These are phyloP conservation scores for Oryza glumipatula DNA, from an alignment of 176 grass and related monocot genomes.

Conservation along the genomic window DNA sequence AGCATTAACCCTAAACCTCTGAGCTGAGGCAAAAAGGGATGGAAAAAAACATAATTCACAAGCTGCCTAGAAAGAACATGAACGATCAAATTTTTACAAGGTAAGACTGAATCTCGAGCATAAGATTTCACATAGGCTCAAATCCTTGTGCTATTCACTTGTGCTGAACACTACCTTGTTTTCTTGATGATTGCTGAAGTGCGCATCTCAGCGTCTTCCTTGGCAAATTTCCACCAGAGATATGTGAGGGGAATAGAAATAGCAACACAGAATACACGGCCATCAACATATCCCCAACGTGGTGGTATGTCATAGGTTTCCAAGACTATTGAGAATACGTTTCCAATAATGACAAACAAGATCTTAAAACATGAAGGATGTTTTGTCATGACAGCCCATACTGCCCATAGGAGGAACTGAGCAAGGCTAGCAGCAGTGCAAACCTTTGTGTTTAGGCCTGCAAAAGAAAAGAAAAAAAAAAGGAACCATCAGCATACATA, in stretches of 20 bases:
- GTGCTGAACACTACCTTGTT: constrained; percentile 43
- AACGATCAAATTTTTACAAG: constrained; percentile 39
- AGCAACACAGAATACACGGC: constrained; percentile 45
- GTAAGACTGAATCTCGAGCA: background rate
- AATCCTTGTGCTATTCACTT: background rate
- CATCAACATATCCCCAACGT: constrained; percentile 58
- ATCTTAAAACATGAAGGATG: constrained; percentile 60
- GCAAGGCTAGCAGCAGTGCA: constrained; percentile 46
- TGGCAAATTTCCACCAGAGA: constrained; percentile 71
- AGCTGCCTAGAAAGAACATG: constrained; percentile 20
- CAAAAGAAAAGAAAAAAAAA: background rate
- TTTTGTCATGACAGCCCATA: constrained; percentile 48
- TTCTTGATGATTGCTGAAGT: constrained; percentile 57
- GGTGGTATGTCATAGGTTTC: constrained; percentile 63
- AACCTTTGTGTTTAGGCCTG: constrained; percentile 63
- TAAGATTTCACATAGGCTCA: constrained; percentile 1
- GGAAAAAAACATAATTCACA: constrained; percentile 27
- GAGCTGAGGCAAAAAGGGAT: constrained; percentile 23
- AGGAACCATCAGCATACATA: constrained; percentile 8
- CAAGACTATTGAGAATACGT: constrained; percentile 33
- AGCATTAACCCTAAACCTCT: constrained; percentile 4
- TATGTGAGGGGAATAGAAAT: constrained; percentile 51
- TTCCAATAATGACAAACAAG: constrained; percentile 42
- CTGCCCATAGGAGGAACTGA: constrained; percentile 61
- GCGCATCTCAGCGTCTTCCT: constrained; percentile 57